Percentiles rank a stretch among this genome's conserved stretches.
phyloP scores from a whole-genome alignment of 1,139 yeast genomes.

The Geotrichum fermentans region DNA sequence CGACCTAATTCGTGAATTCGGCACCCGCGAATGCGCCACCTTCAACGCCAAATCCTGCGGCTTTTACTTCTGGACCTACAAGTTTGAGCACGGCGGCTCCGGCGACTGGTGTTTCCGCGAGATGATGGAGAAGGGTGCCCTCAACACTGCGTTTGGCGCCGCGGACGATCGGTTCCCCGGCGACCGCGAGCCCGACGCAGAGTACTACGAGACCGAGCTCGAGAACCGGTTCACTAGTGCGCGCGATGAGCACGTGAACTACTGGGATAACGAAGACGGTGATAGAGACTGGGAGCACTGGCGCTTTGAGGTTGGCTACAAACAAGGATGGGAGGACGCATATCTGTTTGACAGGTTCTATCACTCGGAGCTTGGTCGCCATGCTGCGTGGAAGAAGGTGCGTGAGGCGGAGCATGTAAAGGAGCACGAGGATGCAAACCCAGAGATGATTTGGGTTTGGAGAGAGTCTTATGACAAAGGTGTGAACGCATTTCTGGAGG shows the following conservation, averaged over 20 bases:
- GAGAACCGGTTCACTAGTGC: conserved; percentile 43
- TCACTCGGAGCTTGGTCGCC: conserved; percentile 68
- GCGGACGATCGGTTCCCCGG: conserved; percentile 2
- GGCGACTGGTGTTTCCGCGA: conserved; percentile 94
- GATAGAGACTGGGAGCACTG: conserved; percentile 70
- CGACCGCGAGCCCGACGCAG: conserved; percentile 6
- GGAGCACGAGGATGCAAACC: conserved; percentile 52
- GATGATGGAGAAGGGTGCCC: conserved; percentile 62
- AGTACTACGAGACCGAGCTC: conserved; percentile 35
- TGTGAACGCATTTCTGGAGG: conserved; percentile 30
- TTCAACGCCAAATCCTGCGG: conserved; percentile 62
- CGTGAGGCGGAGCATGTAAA: conserved; percentile 55
- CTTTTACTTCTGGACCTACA: conserved; percentile 82
- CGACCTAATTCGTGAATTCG: conserved; percentile 41
- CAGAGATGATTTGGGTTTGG: conserved; percentile 70
- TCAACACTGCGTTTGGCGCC: conserved; percentile 22
- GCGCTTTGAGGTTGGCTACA: conserved; percentile 71
- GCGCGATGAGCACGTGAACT: conserved; percentile 48
- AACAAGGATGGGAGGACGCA: conserved; percentile 69
- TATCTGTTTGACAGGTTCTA: conserved; percentile 59
- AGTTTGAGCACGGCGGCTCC: conserved; percentile 82
- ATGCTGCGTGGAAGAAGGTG: conserved; percentile 57
- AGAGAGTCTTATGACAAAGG: conserved; percentile 77
- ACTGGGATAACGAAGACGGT: conserved; percentile 62
- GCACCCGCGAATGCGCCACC: conserved; percentile 42